Evolutionary conservation across 768 basidiomycete genomes (phyloP), one percentile per base, ranked within the genome.

Genomic region (Suillus lakei): DNA sequence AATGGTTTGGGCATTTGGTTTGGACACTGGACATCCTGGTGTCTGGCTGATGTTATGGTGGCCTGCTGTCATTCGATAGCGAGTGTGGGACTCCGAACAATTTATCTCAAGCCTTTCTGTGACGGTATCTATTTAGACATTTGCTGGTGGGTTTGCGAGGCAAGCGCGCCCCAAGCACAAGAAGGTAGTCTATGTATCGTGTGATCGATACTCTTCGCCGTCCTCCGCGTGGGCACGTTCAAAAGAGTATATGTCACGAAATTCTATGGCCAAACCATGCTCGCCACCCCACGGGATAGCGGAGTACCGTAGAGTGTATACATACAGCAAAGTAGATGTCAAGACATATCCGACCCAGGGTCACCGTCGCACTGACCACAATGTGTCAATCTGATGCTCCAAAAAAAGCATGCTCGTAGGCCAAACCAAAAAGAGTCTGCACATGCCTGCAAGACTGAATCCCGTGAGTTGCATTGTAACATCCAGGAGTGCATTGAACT

Each of bases 181-280:
- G 84, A 68, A 93, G 77, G 76, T 96, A 96, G 81, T 94, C 97
- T 71, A 81, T 83, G 78, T 92, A 95, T 53, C 97, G 81, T 28
- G 88, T 85, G 74, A 94, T 89, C 7, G 84, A 86, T 15, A 83
- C 82, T 73, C 78, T 7, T 80, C 81, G 28, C 84, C 81, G 62
- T 98, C 95, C 72, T 98, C 97, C 7, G 98, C 98, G 72, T 99
- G 98, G 99, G 81, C 9, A 96, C 96, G 75, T 99, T 99, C 73
- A 99, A 83, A 48, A 98, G 78, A n/a, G 98, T 97, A 70, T 95
- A 96, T 7, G 89, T 88, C 63, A 98, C 92, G 44, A 99, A 83
- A 75, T 97, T 97, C 78, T 93, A 90, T 7, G 98, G 98, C 98
- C 98, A 99, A 50, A 99, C 92, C 93, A 99, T 95, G 70, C 91